A percentile compares a stretch with the other conserved stretches of the same genome.
Conservation (phyloP, 768 basidiomycete genomes). For the Filobasidium floriforme region DNA sequence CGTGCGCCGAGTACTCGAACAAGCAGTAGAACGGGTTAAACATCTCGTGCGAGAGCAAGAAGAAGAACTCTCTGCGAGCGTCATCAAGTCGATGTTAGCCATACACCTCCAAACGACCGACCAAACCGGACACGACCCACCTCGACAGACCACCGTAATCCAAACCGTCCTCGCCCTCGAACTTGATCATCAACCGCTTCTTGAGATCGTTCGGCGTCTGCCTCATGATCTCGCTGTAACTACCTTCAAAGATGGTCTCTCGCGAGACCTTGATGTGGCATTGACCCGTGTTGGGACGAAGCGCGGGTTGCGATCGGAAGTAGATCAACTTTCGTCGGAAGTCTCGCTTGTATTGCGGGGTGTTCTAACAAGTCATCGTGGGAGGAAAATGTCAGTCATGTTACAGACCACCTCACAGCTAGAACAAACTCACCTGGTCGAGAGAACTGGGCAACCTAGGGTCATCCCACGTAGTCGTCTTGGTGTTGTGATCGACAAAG, state of each 20-base stretch:
- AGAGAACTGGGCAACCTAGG: constrained; percentile 89
- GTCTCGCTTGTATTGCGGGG: constrained; percentile 99
- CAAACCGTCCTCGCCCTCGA: constrained; percentile 96
- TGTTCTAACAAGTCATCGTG: constrained; percentile 55
- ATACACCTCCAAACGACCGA: background rate
- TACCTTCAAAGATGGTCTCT: constrained; percentile 98
- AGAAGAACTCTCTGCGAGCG: constrained; percentile 86
- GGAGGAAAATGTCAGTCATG: background rate
- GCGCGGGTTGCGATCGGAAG: constrained; percentile 96
- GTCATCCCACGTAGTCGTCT: constrained; percentile 99
- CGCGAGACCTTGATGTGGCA: constrained; percentile 98
- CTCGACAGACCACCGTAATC: constrained; percentile 97
- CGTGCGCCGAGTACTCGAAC: constrained; percentile 99
- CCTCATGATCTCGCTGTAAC: constrained; percentile 98
- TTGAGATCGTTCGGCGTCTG: constrained; percentile 97
- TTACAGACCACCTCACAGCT: background rate
- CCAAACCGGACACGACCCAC: constrained; percentile 49
- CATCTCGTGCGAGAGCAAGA: constrained; percentile 99
- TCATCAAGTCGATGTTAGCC: constrained; percentile 13
- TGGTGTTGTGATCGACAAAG: constrained; percentile 99
- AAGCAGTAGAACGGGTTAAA: constrained; percentile 99
- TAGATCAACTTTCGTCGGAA: constrained; percentile 98
- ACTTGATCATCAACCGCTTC: constrained; percentile 99
- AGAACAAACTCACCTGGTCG: constrained; percentile 48
- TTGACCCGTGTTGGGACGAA: constrained; percentile 95